A percentile compares a stretch with the other conserved stretches of the same genome.
These are phyloP conservation scores for Pterulicium gracile DNA, from an alignment of 1,284 basidiomycete genomes.

Conservation along the genomic window DNA sequence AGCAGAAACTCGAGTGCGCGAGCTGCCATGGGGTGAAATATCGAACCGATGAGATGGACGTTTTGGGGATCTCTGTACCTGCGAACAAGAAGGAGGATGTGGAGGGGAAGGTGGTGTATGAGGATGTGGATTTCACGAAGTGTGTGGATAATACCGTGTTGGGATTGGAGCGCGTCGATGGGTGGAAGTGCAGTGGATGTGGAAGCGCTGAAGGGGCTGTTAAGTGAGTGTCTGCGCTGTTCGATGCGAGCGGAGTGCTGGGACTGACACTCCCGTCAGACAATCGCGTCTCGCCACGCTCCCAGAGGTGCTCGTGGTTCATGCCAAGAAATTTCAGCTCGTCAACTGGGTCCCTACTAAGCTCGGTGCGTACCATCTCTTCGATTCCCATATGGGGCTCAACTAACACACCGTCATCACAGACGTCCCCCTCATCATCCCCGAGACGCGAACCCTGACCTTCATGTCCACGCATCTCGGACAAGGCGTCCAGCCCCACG, in stretches of 20 bases:
- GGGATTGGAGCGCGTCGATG: constrained; percentile 58
- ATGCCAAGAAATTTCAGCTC: constrained; percentile 92
- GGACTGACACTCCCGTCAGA: constrained; percentile 32
- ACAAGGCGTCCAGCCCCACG: constrained; percentile 62
- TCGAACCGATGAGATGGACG: constrained; percentile 69
- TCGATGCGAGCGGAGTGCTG: too few relatives aligned
- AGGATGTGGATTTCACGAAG: constrained; percentile 55
- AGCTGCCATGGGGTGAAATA: constrained; percentile 87
- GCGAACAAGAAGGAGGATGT: constrained; percentile 42
- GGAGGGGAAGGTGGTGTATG: constrained; percentile 53
- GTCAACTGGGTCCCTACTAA: constrained; percentile 97
- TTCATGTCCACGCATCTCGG: constrained; percentile 62
- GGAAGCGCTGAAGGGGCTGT: constrained; percentile 29
- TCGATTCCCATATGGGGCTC: neutral
- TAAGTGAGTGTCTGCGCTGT: constrained; percentile 22
- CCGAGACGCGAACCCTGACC: constrained; percentile 34
- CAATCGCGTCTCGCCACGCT: constrained; percentile 75
- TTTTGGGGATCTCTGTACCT: constrained; percentile 74
- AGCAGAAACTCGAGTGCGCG: constrained; percentile 79
- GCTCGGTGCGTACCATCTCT: constrained; percentile 48
- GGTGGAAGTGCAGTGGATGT: constrained; percentile 48
- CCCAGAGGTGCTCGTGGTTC: constrained; percentile 83
- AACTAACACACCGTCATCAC: constrained; percentile 4
- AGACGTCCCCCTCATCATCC: constrained; percentile 85
- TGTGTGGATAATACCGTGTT: constrained; percentile 62